These are phyloP conservation scores for Fusarium sp. DNA, from an alignment of 2,329 filamentous ascomycete genomes.

Conservation along the genomic window DNA sequence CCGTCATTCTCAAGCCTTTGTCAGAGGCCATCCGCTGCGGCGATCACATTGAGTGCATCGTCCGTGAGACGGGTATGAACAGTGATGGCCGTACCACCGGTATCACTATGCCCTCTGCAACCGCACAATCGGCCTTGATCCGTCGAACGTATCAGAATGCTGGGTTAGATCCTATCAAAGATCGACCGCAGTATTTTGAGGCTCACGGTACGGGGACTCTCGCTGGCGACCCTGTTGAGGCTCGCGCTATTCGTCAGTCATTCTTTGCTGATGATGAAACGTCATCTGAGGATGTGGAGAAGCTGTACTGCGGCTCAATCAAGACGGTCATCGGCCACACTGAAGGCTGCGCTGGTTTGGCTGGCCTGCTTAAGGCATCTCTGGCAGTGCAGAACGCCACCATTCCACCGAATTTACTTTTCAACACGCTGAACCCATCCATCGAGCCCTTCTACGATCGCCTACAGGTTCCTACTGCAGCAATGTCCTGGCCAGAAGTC, in stretches of 20 bases:
- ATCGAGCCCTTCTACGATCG: slow-evolving; percentile 19
- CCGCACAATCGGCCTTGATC: not conserved
- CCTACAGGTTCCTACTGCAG: slow-evolving; percentile 23
- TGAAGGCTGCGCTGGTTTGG: not conserved
- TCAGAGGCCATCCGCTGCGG: slow-evolving; percentile 49
- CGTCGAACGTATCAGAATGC: not conserved
- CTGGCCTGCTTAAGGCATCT: not conserved
- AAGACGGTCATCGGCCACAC: not conserved
- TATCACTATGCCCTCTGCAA: not conserved
- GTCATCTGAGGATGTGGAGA: not conserved
- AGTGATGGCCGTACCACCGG: not conserved
- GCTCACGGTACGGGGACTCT: not conserved
- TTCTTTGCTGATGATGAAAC: not conserved
- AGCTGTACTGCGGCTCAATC: slow-evolving; percentile 1
- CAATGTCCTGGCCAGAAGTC: slow-evolving; percentile 17
- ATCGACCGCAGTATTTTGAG: slow-evolving; percentile 7
- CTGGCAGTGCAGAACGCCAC: not conserved
- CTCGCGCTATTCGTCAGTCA: not conserved
- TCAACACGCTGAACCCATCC: slow-evolving; percentile 57
- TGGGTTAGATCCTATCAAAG: not conserved
- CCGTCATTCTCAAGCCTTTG: slow-evolving; percentile 15
- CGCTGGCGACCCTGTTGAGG: not conserved
- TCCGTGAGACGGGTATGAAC: slow-evolving; percentile 2
- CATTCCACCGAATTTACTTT: slow-evolving; percentile 48
- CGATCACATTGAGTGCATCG: slow-evolving; percentile 53